Base-by-base conservation (phyloP, 2,329 filamentous ascomycete species). In the Alternaria novae-zelandiae region DNA sequence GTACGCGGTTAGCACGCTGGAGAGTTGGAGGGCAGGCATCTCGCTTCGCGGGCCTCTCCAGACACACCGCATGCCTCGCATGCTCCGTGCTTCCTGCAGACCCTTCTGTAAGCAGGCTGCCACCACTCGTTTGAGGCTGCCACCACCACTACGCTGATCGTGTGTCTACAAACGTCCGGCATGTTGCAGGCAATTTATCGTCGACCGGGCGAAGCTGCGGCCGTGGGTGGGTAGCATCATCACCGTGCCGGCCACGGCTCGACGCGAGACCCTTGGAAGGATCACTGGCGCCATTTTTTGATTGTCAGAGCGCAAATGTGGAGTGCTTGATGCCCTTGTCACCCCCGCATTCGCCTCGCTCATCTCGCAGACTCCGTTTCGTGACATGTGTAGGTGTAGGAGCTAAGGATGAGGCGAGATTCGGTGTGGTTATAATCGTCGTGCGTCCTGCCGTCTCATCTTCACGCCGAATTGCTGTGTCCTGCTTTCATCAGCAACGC, bases 321-420 rank as follows among this genome's bases (percentile, higher is more conserved):
- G 75, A 76, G 75, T 72, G 63, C 68, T 58, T 59, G 61, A 58
- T 58, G 67, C 70, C 70, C 74, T 71, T 71, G 64, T 68, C 72
- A 69, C 70, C 77, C 75, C 76, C 75, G 76, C 76, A 78, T 70
- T 71, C 64, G 67, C 74, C 69, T 61, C 71, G 64, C 63, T 74
- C 76, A 73, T 76, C 68, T 76, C 70, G 70, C 67, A 64, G 65
- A 70, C 66, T 60, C 32, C 57, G 68, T 65, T 73, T 69, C 64
- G 63, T 51, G 36, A 65, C 57, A 51, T 64, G 44, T 66, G 51
- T 60, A 60, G 45, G 44, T 46, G 44, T 49, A 64, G 65, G 58
- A 64, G 70, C 67, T 69, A 72, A 65, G 17, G 49, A 54, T 41
- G 66, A 71, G 64, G 71, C 70, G 63, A 70, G 59, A 66, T 67